Percentiles rank a stretch among this genome's conserved stretches.
phyloP scores from a whole-genome alignment of 306 rosid species.

The Cercis canadensis region DNA sequence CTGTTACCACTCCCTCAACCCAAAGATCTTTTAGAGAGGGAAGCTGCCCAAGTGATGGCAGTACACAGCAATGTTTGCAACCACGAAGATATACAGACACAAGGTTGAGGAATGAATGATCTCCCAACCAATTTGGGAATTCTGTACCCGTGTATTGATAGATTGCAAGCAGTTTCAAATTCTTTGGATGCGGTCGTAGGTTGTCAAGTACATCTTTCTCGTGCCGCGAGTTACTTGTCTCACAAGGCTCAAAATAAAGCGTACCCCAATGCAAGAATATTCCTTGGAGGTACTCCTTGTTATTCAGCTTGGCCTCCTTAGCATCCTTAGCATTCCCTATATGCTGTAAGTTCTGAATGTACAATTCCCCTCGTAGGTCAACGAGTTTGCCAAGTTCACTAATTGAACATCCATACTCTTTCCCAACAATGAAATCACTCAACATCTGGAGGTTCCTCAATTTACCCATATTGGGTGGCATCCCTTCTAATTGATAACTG shows the following conservation, averaged over 20 bases:
- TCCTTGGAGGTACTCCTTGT: neutral
- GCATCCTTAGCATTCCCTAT: neutral
- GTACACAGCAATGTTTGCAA: neutral
- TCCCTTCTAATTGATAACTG: neutral
- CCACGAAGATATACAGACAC: neutral
- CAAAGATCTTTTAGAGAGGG: neutral
- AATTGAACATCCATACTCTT: neutral
- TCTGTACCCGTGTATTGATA: neutral
- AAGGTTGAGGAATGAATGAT: neutral
- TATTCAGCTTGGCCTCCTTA: neutral
- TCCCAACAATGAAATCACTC: neutral
- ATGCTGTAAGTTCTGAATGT: neutral
- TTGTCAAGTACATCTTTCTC: no score
- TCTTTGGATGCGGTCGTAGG: neutral
- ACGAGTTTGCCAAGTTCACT: neutral
- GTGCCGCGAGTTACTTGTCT: no score
- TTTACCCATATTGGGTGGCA: neutral
- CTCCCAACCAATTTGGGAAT: neutral
- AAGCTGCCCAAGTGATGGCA: constrained; percentile 3
- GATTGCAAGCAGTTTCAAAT: neutral
- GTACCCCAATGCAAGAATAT: neutral
- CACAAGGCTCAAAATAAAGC: no score
- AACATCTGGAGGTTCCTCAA: neutral
- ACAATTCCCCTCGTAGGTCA: neutral
- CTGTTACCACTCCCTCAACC: neutral